Evolutionary conservation across 768 basidiomycete genomes (phyloP), one percentile per base, ranked within the genome.

Genomic region (Kwoniella bestiolae): DNA sequence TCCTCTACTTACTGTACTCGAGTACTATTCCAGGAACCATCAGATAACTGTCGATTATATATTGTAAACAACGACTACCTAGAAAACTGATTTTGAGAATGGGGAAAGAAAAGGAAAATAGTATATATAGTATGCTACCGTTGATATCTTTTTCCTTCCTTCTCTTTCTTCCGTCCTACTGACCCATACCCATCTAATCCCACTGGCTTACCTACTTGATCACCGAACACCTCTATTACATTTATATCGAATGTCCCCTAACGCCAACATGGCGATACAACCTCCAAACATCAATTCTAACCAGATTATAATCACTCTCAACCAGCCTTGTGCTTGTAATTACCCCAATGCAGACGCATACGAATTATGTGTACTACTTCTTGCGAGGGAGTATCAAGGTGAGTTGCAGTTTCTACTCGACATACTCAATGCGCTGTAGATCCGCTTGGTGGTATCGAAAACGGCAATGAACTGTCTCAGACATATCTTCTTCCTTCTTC

Each of bases 271-370:
- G 46, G 23, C 46, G 18, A n/a, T n/a, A 47, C 46, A 4, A n/a
- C 29, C 3, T 18, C 14, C 29, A 16, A 9, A 38, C 11, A 35
- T 7, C 23, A 1, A 2, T 16, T n/a, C 7, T 6, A 55, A 16
- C 32, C 11, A 55, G 18, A n/a, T 55, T n/a, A 21, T 25, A 23
- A 9, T 55, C 29, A 21, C 21, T 26, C 26, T 51, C 25, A 21
- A 34, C n/a, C 52, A 55, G 12, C 32, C 52, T 55, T 55, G 52
- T 34, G 31, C 52, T 18, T 55, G 52, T 14, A 16, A 16, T 26
- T 55, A 18, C n/a, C 21, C 34, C 29, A 29, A 55, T 55, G 32
- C 34, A 5, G n/a, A 28, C 16, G 5, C 52, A 16, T 55, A 16
- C 12, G 32, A 55, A 14, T 34, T 55, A n/a, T 55, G 52, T 23